Evolutionary conservation across 495 filamentous ascomycete species (phyloP), one percentile per base, ranked within the genome.

Genomic region (Cudoniella acicularis): DNA sequence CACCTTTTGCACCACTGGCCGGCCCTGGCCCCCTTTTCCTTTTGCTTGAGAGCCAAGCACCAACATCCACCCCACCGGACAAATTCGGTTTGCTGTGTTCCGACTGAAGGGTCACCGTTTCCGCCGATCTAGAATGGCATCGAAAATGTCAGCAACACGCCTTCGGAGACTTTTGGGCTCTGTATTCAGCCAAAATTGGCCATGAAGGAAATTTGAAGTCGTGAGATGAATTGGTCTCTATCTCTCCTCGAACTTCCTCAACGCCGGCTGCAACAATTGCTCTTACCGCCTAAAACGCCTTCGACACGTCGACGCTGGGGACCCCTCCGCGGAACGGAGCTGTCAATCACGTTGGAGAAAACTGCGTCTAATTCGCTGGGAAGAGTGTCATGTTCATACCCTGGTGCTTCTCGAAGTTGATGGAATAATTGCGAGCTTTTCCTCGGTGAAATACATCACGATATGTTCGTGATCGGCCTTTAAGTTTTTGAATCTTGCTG

Each of bases 1-100:
- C 57, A 54, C 51, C 40, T 60, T 54, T 47, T 54, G 51, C 50
- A 23, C 36, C 36, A 22, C 13, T 52, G 49, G 36, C 40, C 17
- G 13, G 30, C 13, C 2, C 8, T 1, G 49, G 6, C 10, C 2
- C 49, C 47, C 30, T 58, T 50, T 51, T 59, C 21, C 23, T 17
- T 47, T 8, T 36, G 30, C 30, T 36, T 36, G 30, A 13, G 6
- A 36, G n/a, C n/a, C n/a, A n/a, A n/a, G n/a, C n/a, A n/a, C n/a
- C 30, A 36, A 13, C 30, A 36, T 4, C 30, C 30, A 36, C 30
- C 30, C 30, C 30, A 36, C 43, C 43, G n/a, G 43, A 47, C 16
- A 47, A 17, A 36, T 36, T 36, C 30, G 30, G 30, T 36, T 36
- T 36, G 30, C 30, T 36, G 43, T 47, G 21, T 57, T 27, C 46